phyloP scores from a whole-genome alignment of 805 yeast species.

The Scheffersomyces stipitis region DNA sequence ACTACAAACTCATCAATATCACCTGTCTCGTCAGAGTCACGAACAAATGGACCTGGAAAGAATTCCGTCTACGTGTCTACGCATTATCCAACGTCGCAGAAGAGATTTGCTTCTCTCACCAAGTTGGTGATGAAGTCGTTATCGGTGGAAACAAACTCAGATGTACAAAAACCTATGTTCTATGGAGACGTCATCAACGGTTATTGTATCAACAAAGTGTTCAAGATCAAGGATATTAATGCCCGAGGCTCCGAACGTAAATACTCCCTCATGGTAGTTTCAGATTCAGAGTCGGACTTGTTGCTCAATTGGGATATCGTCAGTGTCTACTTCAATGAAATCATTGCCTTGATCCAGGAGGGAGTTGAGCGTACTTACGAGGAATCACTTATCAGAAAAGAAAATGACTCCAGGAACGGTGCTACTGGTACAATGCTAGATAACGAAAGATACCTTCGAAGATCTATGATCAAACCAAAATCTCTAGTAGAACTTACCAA shows the following conservation, averaged over 20 bases:
- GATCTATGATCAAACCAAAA: slow-evolving; percentile 55
- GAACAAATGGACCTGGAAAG: slow-evolving; percentile 12
- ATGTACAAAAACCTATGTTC: slow-evolving; percentile 58
- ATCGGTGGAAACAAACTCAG: slow-evolving; percentile 64
- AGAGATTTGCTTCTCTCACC: slow-evolving; percentile 52
- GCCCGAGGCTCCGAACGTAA: slow-evolving; percentile 77
- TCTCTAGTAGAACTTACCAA: slow-evolving; percentile 55
- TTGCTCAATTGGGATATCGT: slow-evolving; percentile 57
- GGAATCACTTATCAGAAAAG: slow-evolving; percentile 15
- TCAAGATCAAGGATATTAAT: slow-evolving; percentile 60
- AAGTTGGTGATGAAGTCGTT: slow-evolving; percentile 63
- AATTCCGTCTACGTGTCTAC: slow-evolving; percentile 46
- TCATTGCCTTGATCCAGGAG: slow-evolving; percentile 17
- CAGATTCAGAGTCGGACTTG: slow-evolving; percentile 53
- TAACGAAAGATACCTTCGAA: slow-evolving; percentile 56
- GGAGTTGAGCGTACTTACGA: slow-evolving; percentile 15
- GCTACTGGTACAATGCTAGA: slow-evolving; percentile 14
- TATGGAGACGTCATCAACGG: slow-evolving; percentile 66
- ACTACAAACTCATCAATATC: too few species aligned
- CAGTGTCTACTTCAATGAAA: slow-evolving; percentile 31
- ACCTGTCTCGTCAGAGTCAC: too few species aligned
- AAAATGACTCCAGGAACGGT: slow-evolving; percentile 18
- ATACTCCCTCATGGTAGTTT: slow-evolving; percentile 57
- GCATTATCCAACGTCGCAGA: slow-evolving; percentile 54
- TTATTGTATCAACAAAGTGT: slow-evolving; percentile 56